Base-by-base conservation (phyloP, 805 yeast species). In the Lipomyces spencermartinsiae region DNA sequence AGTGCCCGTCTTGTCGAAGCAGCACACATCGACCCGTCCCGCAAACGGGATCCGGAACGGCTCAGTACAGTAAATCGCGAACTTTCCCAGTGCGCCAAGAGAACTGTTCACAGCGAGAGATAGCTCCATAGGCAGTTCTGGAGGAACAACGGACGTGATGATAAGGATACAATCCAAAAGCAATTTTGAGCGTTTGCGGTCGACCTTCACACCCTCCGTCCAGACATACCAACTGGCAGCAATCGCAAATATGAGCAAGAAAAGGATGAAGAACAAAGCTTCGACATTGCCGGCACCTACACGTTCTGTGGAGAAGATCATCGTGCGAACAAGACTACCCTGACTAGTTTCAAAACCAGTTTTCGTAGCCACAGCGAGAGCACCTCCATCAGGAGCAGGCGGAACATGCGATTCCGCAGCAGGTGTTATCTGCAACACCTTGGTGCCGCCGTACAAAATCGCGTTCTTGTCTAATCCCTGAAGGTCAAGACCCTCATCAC, bases 261-360 rank as follows among this genome's bases (percentile, higher is more conserved):
- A 95, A 74, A 93, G 83, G 77, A 95, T 93, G 78, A 95, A 95
- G 80, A 90, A 89, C 76, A 95, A 87, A 0, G 98, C 95, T 81
- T 95, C 99, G 77, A 87, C 90, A 80, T 92, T 94, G 64, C 97
- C 98, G 64, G 93, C 98, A 65, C 97, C 91, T 71, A 95, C 95
- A 79, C 97, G 89, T 80, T 95, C 99, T 76, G 97, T 90, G 19
- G 97, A 92, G 80, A 91, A 95, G 75, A 95, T 92, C 99, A 94
- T 95, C 74, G 94, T 95, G 81, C 99, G 90, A 64, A 95, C 99
- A 67, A 95, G 86, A 64, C 97, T 91, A 75, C 99, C 99, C 82
- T 95, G 99, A 54, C 97, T 89, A 54, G 99, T 95, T 81, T 95
- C 99, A 76, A 95, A 95, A n/a, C 99, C 99, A 58, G 98, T 94